Evolutionary conservation across 2,329 filamentous ascomycete genomes (phyloP).

Genomic region (Penicillium sp.): DNA sequence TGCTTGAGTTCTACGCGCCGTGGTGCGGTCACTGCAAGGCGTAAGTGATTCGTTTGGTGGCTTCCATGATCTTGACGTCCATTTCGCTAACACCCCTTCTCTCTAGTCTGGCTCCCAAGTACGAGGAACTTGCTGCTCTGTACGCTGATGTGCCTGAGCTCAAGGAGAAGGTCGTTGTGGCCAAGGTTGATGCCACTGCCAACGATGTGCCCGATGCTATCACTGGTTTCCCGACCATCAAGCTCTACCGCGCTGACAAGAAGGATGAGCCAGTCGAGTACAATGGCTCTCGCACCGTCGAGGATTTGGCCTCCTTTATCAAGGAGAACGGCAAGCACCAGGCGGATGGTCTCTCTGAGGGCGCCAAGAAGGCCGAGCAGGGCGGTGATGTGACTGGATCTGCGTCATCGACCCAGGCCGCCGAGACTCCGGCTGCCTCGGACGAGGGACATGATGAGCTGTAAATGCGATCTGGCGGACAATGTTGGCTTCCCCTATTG

Average conservation of each 20-base stretch:
- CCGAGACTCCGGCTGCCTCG: constrained; percentile 22
- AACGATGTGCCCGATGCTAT: constrained; percentile 98
- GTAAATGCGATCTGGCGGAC: constrained; percentile 23
- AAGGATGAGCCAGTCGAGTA: constrained; percentile 85
- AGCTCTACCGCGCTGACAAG: constrained; percentile 85
- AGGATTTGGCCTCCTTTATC: constrained; percentile 88
- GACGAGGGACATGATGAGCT: constrained; percentile 38
- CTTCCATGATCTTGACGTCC: neutral
- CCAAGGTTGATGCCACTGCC: constrained; percentile 89
- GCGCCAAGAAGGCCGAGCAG: constrained; percentile 51
- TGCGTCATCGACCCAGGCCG: constrained; percentile 13
- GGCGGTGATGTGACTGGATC: constrained; percentile 27
- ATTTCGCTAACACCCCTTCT: neutral
- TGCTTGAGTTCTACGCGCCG: constrained; percentile 97
- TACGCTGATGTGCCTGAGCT: constrained; percentile 48
- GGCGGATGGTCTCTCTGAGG: constrained; percentile 58
- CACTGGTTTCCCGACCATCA: constrained; percentile 97
- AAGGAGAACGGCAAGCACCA: constrained; percentile 91
- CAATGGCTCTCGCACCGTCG: constrained; percentile 76
- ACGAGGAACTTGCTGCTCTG: constrained; percentile 57
- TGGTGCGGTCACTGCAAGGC: constrained; percentile 68
- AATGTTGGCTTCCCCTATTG: constrained; percentile 1
- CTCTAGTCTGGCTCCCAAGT: constrained; percentile 57
- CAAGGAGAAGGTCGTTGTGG: constrained; percentile 58
- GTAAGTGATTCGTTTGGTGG: no score